These are phyloP conservation scores for Trichoderma asperelloides DNA, from an alignment of 495 filamentous ascomycete genomes.

Conservation along the genomic window DNA sequence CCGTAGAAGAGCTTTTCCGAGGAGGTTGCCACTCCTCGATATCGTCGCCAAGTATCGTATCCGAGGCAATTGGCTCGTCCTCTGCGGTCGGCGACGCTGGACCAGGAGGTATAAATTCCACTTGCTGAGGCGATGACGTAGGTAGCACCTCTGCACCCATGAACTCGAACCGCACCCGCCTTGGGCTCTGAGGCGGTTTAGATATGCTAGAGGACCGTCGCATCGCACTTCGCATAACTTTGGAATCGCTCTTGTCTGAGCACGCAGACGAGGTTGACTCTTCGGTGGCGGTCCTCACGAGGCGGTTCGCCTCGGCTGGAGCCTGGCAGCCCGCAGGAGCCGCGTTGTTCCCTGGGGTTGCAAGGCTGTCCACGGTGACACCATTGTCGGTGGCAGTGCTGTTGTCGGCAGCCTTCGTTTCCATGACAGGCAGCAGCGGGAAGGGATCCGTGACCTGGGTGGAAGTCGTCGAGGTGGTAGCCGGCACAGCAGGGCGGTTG, in stretches of 20 bases:
- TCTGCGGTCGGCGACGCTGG: constrained; percentile 17
- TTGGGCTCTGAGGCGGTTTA: constrained; percentile 37
- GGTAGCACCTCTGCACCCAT: constrained; percentile 44
- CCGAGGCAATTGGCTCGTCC: constrained; percentile 20
- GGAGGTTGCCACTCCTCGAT: constrained; percentile 12
- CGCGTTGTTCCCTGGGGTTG: constrained; percentile 4
- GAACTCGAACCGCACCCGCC: constrained; percentile 46
- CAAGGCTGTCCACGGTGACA: not conserved
- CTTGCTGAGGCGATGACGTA: constrained; percentile 32
- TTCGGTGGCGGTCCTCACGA: constrained; percentile 19
- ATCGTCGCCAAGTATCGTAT: constrained; percentile 18
- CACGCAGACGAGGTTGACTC: constrained; percentile 30
- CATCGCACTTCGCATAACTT: constrained; percentile 37
- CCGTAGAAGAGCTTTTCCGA: constrained; percentile 18
- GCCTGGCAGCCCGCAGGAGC: not conserved
- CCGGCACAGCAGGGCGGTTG: constrained; percentile 12
- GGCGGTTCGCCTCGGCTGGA: not conserved
- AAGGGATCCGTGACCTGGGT: not conserved
- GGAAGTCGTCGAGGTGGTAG: constrained; percentile 7
- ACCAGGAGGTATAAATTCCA: constrained; percentile 10
- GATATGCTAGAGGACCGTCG: constrained; percentile 35
- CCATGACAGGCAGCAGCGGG: not conserved
- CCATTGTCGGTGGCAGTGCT: constrained; percentile 3
- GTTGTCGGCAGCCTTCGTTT: not conserved
- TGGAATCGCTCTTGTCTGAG: constrained; percentile 33